These are phyloP conservation scores for Apiospora saccharicola DNA, from an alignment of 2,329 filamentous ascomycete genomes.

Conservation along the genomic window DNA sequence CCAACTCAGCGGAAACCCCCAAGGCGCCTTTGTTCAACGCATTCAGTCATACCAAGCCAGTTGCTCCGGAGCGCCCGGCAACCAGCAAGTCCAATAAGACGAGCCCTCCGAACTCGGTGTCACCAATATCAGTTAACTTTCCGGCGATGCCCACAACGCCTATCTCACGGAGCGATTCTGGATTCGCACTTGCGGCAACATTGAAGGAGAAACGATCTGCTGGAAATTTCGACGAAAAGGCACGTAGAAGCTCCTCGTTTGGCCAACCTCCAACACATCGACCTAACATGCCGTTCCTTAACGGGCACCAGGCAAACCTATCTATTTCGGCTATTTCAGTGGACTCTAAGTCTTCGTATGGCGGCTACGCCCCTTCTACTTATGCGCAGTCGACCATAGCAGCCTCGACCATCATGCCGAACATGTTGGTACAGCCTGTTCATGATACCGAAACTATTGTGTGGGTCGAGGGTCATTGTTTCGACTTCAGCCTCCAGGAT, in stretches of 20 bases:
- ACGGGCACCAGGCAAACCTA: conserved; percentile 65
- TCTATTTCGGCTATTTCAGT: conserved; percentile 67
- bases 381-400: conserved; percentile 88
- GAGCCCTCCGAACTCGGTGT: conserved; percentile 71
- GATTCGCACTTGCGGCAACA: conserved; percentile 84
- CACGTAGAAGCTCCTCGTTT: conserved; percentile 93
- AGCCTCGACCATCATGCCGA: conserved; percentile 87
- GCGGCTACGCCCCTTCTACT: conserved; percentile 80
- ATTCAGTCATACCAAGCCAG: conserved; percentile 79
- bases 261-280: conserved; percentile 73
- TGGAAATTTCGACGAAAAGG: conserved; percentile 78
- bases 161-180: conserved; percentile 89
- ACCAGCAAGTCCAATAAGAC: conserved; percentile 72
- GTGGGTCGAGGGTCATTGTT: conserved; percentile 87
- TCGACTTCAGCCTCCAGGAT: conserved; percentile 71
- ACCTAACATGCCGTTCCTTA: conserved; percentile 77
- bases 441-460: conserved; percentile 79
- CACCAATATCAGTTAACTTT: conserved; percentile 81
- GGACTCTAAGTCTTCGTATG: conserved; percentile 75
- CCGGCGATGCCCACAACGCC: conserved; percentile 78
- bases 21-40: conserved; percentile 86
- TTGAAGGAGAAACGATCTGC: conserved; percentile 93
- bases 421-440: conserved; percentile 81
- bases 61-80: conserved; percentile 76
- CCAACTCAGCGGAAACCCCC: conserved; percentile 57